Conservation (phyloP, 306 rosid genomes). For the Corylus heterophylla region DNA sequence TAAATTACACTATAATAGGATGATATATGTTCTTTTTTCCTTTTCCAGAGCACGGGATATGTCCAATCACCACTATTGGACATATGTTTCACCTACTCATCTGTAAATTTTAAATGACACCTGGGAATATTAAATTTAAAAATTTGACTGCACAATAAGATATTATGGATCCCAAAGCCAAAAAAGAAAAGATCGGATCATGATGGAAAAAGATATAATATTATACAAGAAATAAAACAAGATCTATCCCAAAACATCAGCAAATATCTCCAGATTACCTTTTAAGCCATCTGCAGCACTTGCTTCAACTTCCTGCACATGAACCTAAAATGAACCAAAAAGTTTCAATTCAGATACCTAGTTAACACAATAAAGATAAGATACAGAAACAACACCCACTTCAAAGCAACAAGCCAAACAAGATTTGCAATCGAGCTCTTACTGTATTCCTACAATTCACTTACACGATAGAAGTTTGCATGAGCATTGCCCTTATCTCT, state of each 20-base stretch:
- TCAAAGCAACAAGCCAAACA: conserved; percentile 18
- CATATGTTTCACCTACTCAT: not conserved
- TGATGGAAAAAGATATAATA: conserved; percentile 15
- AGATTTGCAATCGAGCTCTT: conserved; percentile 25
- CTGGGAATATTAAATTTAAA: not conserved
- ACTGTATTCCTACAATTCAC: conserved; percentile 29
- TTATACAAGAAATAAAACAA: not conserved
- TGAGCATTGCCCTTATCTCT: conserved; percentile 60
- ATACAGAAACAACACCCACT: conserved; percentile 11
- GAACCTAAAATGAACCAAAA: conserved; percentile 57
- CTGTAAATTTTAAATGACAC: not conserved
- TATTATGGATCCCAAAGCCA: not conserved
- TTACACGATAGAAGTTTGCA: conserved; percentile 77
- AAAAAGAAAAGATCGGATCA: conserved; percentile 5
- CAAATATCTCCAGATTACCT: conserved; percentile 49
- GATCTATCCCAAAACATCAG: conserved; percentile 21
- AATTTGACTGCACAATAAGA: not conserved
- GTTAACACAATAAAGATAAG: conserved; percentile 19
- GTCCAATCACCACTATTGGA: conserved; percentile 12
- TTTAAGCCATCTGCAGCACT: conserved; percentile 56
- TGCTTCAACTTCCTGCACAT: conserved; percentile 74
- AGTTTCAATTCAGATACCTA: conserved; percentile 29
- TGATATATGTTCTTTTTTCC: conserved; percentile 2
- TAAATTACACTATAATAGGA: conserved; percentile 27
- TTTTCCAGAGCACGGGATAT: not conserved